Evolutionary conservation across 352 stramenopile genomes (phyloP).

Genomic region (Phytophthora colocasiae): DNA sequence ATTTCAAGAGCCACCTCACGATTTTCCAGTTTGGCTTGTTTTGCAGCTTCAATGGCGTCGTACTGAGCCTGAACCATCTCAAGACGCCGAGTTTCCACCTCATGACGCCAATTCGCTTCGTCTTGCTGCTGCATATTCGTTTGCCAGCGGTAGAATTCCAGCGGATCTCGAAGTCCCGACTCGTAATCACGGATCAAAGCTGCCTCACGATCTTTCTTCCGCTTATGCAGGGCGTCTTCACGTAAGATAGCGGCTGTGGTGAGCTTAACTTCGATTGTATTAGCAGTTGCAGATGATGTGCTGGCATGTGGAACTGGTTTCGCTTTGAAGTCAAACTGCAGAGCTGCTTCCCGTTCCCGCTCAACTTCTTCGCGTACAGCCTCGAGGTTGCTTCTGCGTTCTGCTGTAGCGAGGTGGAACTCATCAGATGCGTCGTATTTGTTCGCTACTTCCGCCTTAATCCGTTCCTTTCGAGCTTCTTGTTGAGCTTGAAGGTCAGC

Average conservation of each 20-base stretch:
- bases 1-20: slow-evolving; percentile 80
- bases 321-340: slow-evolving; percentile 83
- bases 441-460: slow-evolving; percentile 63
- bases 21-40: slow-evolving; percentile 79
- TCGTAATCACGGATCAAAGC: slow-evolving; percentile 90
- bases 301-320: slow-evolving; percentile 64
- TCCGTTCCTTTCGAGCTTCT: slow-evolving; percentile 55
- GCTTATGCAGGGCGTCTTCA: slow-evolving; percentile 92
- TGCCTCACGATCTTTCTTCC: slow-evolving; percentile 92
- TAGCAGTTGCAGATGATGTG: slow-evolving; percentile 28
- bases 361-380: slow-evolving; percentile 73
- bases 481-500: slow-evolving; percentile 69
- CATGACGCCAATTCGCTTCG: slow-evolving; percentile 61
- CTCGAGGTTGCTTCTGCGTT: slow-evolving; percentile 76
- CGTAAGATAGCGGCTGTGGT: slow-evolving; percentile 91
- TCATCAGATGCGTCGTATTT: slow-evolving; percentile 81
- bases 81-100: slow-evolving; percentile 82
- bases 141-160: slow-evolving; percentile 94
- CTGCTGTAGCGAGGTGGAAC: slow-evolving; percentile 82
- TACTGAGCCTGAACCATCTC: slow-evolving; percentile 88
- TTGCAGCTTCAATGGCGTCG: slow-evolving; percentile 78
- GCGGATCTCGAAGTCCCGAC: slow-evolving; percentile 88
- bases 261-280: slow-evolving; percentile 70
- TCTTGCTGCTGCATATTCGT: slow-evolving; percentile 85
- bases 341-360: slow-evolving; percentile 53